Percentiles rank a stretch among this genome's conserved stretches.
Evolutionary conservation across 176 grass and related monocot genomes (phyloP).

Genomic region (Carex myosuroides): DNA sequence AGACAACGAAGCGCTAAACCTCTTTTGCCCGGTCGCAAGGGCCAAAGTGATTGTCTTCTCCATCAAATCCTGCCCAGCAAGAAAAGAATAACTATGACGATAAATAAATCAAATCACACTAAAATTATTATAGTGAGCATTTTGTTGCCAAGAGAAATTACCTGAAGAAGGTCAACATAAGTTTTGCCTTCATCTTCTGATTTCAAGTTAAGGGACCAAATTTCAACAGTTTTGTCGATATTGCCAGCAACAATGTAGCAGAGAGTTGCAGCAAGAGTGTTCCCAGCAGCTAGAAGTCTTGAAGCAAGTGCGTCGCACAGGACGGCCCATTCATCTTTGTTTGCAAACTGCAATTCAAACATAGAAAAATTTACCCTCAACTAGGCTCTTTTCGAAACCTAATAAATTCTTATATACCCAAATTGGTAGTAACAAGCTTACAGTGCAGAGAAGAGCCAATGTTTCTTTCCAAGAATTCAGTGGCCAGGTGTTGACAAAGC

Average conservation of each 20-base stretch:
- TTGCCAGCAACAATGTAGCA: conserved; percentile 98
- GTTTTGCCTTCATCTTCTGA: conserved; percentile 73
- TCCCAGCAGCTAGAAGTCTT: conserved; percentile 62
- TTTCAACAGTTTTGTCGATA: conserved; percentile 97
- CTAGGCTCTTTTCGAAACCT: background rate
- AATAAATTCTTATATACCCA: background rate
- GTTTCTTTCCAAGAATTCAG: conserved; percentile 97
- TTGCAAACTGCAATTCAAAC: conserved; percentile 56
- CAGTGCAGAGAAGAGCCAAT: conserved; percentile 92
- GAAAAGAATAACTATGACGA: background rate
- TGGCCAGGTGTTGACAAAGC: conserved; percentile 83
- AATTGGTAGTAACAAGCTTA: conserved; percentile 42
- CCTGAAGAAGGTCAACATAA: conserved; percentile 99
- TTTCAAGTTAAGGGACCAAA: conserved; percentile 80
- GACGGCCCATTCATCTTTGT: conserved; percentile 80
- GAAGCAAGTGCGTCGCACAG: conserved; percentile 79
- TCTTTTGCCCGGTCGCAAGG: conserved; percentile 84
- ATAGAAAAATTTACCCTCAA: background rate
- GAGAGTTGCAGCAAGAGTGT: conserved; percentile 78
- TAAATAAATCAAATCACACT: background rate
- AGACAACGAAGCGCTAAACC: conserved; percentile 68
- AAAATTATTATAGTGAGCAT: background rate
- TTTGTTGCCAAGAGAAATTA: conserved; percentile 32
- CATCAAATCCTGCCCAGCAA: conserved; percentile 81
- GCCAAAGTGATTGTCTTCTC: conserved; percentile 94